These are phyloP conservation scores for Eucalyptus cloeziana DNA, from an alignment of 345 rosid species.

Conservation along the genomic window DNA sequence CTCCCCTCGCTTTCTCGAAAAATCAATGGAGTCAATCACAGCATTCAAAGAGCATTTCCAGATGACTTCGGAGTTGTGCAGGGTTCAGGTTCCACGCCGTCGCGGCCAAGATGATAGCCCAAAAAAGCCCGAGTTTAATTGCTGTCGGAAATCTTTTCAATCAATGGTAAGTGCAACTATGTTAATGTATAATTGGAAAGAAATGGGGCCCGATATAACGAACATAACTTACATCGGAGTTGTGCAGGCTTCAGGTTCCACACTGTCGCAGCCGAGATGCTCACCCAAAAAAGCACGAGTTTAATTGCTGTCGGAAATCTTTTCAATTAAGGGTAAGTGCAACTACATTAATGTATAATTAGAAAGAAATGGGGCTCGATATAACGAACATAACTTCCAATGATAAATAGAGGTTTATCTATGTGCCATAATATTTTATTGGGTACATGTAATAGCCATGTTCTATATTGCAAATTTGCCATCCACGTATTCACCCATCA, in stretches of 20 bases:
- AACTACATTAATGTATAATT: background rate
- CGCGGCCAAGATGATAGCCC: background rate
- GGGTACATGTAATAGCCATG: too few species aligned
- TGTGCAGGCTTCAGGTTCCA: too few species aligned
- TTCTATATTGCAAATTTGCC: background rate
- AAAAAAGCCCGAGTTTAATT: background rate
- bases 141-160: background rate
- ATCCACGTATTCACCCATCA: background rate
- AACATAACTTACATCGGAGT: background rate
- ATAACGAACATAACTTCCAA: background rate
- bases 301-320: background rate
- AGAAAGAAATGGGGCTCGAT: background rate
- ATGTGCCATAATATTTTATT: background rate
- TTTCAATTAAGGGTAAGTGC: background rate
- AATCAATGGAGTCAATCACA: background rate
- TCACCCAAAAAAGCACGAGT: background rate
- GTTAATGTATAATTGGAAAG: background rate
- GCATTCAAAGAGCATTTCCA: background rate
- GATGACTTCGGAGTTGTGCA: background rate
- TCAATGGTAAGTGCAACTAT: background rate
- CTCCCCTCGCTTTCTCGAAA: background rate
- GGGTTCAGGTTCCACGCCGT: background rate
- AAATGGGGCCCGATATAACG: background rate
- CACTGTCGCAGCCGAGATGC: too few species aligned
- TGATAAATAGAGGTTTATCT: background rate